A percentile compares a stretch with the other conserved stretches of the same genome.
phyloP scores from a whole-genome alignment of 306 rosid genomes.

The Dalbergia cultrata region DNA sequence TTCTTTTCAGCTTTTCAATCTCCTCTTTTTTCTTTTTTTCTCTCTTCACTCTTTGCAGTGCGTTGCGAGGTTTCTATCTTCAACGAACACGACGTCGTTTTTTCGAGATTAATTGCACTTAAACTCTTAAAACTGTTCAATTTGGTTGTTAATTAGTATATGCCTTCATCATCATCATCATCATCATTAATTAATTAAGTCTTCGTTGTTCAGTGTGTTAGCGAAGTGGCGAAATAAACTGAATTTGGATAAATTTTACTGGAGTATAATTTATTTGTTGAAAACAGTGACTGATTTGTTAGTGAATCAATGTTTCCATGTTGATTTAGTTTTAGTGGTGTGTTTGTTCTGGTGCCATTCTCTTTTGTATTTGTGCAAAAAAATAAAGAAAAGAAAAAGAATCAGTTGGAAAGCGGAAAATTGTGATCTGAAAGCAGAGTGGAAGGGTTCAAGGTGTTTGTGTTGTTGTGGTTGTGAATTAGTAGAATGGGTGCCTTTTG shows the following conservation, averaged over 20 bases:
- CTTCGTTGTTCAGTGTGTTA: neutral
- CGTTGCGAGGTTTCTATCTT: neutral
- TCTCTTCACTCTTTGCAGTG: neutral
- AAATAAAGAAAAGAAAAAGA: neutral
- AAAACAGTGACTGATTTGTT: slow-evolving; percentile 3
- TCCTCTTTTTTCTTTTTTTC: neutral
- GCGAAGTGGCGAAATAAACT: neutral
- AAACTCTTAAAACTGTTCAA: neutral
- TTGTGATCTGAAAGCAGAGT: slow-evolving; percentile 9
- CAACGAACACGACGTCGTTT: neutral
- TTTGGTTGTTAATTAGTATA: neutral
- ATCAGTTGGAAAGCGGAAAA: neutral
- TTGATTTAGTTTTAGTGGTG: neutral
- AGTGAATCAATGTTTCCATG: slow-evolving; percentile 6
- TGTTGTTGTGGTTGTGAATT: neutral
- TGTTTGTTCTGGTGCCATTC: neutral
- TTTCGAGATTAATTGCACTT: neutral
- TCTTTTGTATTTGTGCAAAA: neutral
- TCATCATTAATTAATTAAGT: too few relatives aligned
- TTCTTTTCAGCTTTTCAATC: neutral
- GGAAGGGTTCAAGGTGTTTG: neutral
- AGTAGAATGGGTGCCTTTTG: neutral
- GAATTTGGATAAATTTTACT: neutral
- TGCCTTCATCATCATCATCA: neutral
- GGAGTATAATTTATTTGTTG: neutral